Evolutionary conservation across 2,329 filamentous ascomycete species (phyloP), one percentile per base, ranked within the genome.

Genomic region (Dichotomopilus funicola): DNA sequence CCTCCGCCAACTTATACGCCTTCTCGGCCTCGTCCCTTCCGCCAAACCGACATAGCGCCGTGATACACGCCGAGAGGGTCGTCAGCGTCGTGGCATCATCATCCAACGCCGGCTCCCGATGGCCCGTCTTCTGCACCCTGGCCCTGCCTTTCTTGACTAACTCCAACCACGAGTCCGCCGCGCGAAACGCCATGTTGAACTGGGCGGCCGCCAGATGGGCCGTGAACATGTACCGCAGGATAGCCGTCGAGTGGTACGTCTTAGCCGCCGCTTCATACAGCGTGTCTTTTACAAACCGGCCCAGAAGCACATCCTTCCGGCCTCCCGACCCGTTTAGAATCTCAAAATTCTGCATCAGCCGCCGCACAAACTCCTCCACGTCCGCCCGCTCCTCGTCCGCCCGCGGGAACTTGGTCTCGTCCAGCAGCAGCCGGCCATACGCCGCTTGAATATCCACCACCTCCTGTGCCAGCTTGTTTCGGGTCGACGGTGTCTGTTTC

Each of bases 231-330:
- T 91, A 83, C 56, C 92, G 81, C 35, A 99, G 75, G 59, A 97
- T 88, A 8, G 90, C 77, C 1, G 92, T 95, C 1, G 94, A 99
- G 71, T 99, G 94, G 66, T 94, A 99, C 0, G 91, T 96, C 70
- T 94, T 96, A 8, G 88, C 90, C 6, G 92, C 89, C 27, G 91
- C 89, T 41, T 87, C 87, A 70, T 97, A 99, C 6, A 99, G 78
- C 34, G 91, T 88, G 70, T 94, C 91, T 27, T 27, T 27, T 27
- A 27, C 42, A 99, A 79, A 36, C 95, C 84, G 50, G 85, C 85
- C 53, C 87, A 83, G 60, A 34, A 96, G 77, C 62, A 96, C 90
- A 53, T 83, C 75, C 60, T 95, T 87, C 43, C 78, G 80, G 91
- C 91, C 96, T 12, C 81, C 81, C 34, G 86, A 81, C 6, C 91